These are phyloP conservation scores for Ambispora gerdemannii DNA, from an alignment of 192 early-diverging fungal species.

Conservation along the genomic window DNA sequence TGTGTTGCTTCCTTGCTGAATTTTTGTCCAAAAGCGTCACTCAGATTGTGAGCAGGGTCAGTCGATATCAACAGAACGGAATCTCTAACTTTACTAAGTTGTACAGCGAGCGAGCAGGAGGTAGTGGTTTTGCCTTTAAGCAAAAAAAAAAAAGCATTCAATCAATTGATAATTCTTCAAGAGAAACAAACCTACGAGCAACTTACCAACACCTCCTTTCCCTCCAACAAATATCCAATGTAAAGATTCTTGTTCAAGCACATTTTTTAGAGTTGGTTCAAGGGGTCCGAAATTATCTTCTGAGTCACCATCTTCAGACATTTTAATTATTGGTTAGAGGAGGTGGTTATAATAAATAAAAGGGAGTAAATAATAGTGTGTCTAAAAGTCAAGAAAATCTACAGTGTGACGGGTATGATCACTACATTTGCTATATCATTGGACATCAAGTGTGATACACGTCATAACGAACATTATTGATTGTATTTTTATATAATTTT, in stretches of 20 bases:
- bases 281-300: conserved; percentile 73
- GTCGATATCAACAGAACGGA: conserved; percentile 97
- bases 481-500: too few species aligned
- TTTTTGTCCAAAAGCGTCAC: conserved; percentile 99
- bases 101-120: conserved; percentile 89
- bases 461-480: too few species aligned
- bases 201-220: conserved; percentile 97
- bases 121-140: conserved; percentile 64
- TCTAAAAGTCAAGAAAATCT: too few species aligned
- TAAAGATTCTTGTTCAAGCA: conserved; percentile 92
- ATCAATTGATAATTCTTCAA: not conserved
- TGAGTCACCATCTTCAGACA: too few species aligned
- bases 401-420: too few species aligned
- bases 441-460: too few species aligned
- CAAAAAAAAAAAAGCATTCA: not conserved
- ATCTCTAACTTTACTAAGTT: conserved; percentile 86
- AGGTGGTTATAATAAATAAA: too few species aligned
- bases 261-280: conserved; percentile 89
- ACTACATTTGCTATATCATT: too few species aligned
- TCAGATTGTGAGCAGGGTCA: conserved; percentile 99
- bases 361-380: too few species aligned
- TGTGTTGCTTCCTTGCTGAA: conserved; percentile 94
- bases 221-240: conserved; percentile 99
- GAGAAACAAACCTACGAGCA: not conserved
- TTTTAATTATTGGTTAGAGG: too few species aligned